Evolutionary conservation across 768 basidiomycete species (phyloP).

Genomic region (Saitozyma podzolica): DNA sequence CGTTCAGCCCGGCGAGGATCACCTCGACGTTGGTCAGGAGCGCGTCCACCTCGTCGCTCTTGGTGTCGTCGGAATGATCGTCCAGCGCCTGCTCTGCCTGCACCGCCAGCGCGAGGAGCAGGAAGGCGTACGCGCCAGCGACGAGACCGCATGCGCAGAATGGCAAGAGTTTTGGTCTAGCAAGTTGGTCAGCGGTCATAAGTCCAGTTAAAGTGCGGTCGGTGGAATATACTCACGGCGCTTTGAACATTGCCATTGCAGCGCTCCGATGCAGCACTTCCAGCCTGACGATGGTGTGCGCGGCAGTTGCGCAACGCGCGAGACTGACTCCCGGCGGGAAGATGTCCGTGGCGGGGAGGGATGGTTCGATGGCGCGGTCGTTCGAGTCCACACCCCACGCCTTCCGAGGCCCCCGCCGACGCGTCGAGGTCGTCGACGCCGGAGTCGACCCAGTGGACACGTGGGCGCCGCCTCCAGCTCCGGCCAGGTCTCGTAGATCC

Average conservation of each 20-base stretch:
- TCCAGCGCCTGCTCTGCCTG: conserved; percentile 41
- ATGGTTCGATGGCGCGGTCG: neutral
- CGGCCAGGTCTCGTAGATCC: too few relatives aligned
- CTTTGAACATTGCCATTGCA: conserved; percentile 46
- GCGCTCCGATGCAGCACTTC: conserved; percentile 51
- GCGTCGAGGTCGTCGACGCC: too few relatives aligned
- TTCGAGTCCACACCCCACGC: conserved; percentile 51
- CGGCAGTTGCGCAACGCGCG: conserved; percentile 47
- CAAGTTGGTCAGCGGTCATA: conserved; percentile 1
- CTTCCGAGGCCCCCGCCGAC: conserved; percentile 26
- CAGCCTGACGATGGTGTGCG: conserved; percentile 49
- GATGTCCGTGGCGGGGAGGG: conserved; percentile 17
- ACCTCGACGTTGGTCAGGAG: conserved; percentile 52
- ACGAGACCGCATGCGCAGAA: conserved; percentile 52
- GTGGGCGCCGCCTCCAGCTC: too few relatives aligned
- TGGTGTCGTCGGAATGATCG: conserved; percentile 13
- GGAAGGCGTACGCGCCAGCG: conserved; percentile 49
- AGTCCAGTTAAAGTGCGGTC: too few relatives aligned
- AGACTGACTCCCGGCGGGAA: conserved; percentile 51
- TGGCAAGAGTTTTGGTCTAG: conserved; percentile 50
- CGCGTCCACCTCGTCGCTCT: conserved; percentile 44
- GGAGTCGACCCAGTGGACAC: too few relatives aligned
- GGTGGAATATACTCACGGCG: conserved; percentile 30
- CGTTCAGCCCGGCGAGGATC: conserved; percentile 49
- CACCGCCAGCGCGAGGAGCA: conserved; percentile 48